Percentiles rank a stretch among this genome's conserved stretches.
Conservation (phyloP, 148 eudicot species). For the Persicaria maculosa region DNA sequence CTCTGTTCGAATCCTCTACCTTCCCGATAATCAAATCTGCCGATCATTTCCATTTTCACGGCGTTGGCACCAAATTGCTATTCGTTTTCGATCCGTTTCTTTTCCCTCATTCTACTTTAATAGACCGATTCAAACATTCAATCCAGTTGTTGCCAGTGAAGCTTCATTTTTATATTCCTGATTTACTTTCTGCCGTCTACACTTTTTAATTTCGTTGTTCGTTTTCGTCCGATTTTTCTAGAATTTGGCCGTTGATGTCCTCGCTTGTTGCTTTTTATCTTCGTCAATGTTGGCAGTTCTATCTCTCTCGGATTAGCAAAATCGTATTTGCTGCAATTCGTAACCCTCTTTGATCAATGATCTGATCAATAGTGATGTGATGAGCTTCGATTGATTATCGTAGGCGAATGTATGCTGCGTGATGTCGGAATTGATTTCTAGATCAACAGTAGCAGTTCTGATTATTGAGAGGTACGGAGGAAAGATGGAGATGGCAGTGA, state of each 20-base stretch:
- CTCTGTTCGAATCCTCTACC: neutral
- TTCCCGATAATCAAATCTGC: neutral
- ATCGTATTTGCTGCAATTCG: neutral
- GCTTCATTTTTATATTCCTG: neutral
- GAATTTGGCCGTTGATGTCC: neutral
- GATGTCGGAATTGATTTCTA: neutral
- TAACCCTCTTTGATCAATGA: neutral
- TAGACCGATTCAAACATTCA: neutral
- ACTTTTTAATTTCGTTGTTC: neutral
- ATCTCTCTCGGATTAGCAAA: neutral
- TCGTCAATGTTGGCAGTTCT: neutral
- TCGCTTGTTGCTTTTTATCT: neutral
- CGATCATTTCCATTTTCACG: neutral
- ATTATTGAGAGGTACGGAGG: neutral
- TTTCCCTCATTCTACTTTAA: neutral
- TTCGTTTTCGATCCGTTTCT: neutral
- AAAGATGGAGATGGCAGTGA: constrained; percentile 16
- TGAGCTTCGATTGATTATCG: neutral
- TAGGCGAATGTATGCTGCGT: neutral
- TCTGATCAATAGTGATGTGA: neutral
- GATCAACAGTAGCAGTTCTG: neutral
- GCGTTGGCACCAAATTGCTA: neutral
- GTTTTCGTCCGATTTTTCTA: neutral
- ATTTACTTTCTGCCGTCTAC: neutral
- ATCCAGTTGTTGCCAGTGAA: constrained; percentile 7